These are phyloP conservation scores for Viola odorata DNA, from an alignment of 345 rosid species.

Conservation along the genomic window DNA sequence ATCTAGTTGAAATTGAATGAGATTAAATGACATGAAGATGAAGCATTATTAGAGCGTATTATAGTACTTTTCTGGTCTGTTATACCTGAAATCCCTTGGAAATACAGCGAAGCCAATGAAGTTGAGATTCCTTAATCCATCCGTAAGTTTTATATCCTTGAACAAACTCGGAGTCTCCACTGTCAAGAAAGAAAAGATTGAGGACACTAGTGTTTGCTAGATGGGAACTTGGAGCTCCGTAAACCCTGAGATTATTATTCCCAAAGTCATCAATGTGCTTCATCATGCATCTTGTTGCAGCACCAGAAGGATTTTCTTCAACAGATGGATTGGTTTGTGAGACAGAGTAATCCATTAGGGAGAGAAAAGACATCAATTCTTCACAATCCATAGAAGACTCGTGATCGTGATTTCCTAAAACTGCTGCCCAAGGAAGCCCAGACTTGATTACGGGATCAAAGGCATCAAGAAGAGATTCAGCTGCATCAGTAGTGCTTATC, in stretches of 20 bases:
- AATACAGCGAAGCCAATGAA: slow-evolving; percentile 56
- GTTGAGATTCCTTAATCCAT: slow-evolving; percentile 87
- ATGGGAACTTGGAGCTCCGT: slow-evolving; percentile 75
- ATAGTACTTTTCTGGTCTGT: not conserved
- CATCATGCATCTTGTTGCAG: slow-evolving; percentile 12
- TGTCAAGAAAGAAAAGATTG: slow-evolving; percentile 80
- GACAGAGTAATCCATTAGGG: slow-evolving; percentile 82
- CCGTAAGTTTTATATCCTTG: slow-evolving; percentile 72
- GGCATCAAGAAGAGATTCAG: slow-evolving; percentile 69
- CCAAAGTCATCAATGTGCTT: slow-evolving; percentile 70
- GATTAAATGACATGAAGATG: not conserved
- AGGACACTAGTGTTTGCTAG: slow-evolving; percentile 66
- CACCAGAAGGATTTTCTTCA: slow-evolving; percentile 19
- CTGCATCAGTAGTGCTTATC: slow-evolving; percentile 72
- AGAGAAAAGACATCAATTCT: slow-evolving; percentile 79
- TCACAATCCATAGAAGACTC: slow-evolving; percentile 75
- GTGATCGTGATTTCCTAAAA: slow-evolving; percentile 93
- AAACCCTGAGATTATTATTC: slow-evolving; percentile 51
- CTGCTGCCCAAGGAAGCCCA: slow-evolving; percentile 85
- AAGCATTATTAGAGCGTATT: not conserved
- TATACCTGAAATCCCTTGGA: slow-evolving; percentile 46
- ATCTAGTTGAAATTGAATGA: not conserved
- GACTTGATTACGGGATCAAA: slow-evolving; percentile 69
- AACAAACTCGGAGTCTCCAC: slow-evolving; percentile 66
- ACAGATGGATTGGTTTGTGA: slow-evolving; percentile 54